Base-by-base conservation (phyloP, 164 flowering plant species). In the Umbilicus rupestris region DNA sequence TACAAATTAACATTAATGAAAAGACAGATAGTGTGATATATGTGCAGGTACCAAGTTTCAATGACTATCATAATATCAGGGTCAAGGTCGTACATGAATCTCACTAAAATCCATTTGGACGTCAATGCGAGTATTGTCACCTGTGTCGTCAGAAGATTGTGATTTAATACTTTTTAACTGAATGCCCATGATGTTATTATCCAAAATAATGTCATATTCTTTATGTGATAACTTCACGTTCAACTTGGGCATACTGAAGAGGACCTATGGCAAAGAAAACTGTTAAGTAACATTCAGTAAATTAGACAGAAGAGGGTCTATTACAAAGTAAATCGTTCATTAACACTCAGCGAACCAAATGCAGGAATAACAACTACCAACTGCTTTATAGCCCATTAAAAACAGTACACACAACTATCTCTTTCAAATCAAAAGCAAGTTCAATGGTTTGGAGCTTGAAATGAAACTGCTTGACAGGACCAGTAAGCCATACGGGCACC, bases 21-120 rank as follows among this genome's bases (percentile, higher is more conserved):
- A n/a, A n/a, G 33, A 28, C 33, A 68, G 60, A 26, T 46, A 1
- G 45, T 46, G 47, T 37, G 42, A 66, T 31, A 29, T 63, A 58
- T 50, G 50, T n/a, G 35, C 60, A 63, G 41, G 62, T 49, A 46
- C 46, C 55, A 63, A 20, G 66, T n/a, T 10, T 59, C 26, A 45
- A 39, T 45, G 45, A 30, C 66, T 70, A 44, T 37, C 57, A 31
- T 20, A 66, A 72, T 62, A 70, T 67, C 45, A 63, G 70, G 70
- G 69, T 30, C 37, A 72, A 57, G 42, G 29, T 69, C 81, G 70
- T 88, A 95, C 99, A 95, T 92, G 91, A 81, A 95, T 92, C 81
- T 88, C 97, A 74, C 91, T 95, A 72, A 88, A 83, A 70, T 90
- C 99, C 91, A 95, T 55, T 76, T 91, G 97, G 77, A 90, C 69